A percentile compares a stretch with the other conserved stretches of the same genome.
Conservation (phyloP, 1,284 basidiomycete species). For the Rhodotorula sp. region DNA sequence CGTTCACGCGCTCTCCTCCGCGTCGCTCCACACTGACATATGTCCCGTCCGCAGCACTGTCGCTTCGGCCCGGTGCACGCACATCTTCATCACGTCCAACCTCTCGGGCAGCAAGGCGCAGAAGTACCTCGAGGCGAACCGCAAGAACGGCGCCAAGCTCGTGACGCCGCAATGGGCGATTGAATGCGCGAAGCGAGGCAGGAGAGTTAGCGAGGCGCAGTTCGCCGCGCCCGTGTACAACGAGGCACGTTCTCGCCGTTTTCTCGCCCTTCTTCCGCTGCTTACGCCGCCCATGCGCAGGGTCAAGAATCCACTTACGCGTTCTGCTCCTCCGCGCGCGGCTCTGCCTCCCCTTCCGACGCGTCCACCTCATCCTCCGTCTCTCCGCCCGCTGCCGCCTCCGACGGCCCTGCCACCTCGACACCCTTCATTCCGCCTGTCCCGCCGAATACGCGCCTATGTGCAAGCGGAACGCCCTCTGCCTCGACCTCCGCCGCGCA, state of each 20-base stretch:
- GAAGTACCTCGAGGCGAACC: conserved; percentile 18
- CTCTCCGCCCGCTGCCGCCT: neutral
- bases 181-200: conserved; percentile 26
- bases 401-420: neutral
- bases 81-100: conserved; percentile 27
- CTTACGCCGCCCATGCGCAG: neutral
- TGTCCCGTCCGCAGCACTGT: conserved; percentile 1
- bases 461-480: neutral
- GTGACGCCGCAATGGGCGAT: conserved; percentile 36
- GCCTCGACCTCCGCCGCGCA: neutral
- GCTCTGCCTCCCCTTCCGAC: neutral
- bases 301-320: conserved; percentile 19
- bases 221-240: conserved; percentile 22
- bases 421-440: neutral
- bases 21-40: neutral
- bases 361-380: neutral
- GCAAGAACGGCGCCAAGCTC: conserved; percentile 24
- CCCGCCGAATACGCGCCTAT: neutral
- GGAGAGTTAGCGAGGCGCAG: conserved; percentile 21
- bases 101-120: conserved; percentile 34
- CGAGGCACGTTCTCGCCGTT: conserved; percentile 9
- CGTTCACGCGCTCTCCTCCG: neutral
- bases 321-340: neutral
- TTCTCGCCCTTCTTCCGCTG: neutral
- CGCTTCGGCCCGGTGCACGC: conserved; percentile 21